Conservation (phyloP, 345 rosid species). For the Zanthoxylum bungeanum region DNA sequence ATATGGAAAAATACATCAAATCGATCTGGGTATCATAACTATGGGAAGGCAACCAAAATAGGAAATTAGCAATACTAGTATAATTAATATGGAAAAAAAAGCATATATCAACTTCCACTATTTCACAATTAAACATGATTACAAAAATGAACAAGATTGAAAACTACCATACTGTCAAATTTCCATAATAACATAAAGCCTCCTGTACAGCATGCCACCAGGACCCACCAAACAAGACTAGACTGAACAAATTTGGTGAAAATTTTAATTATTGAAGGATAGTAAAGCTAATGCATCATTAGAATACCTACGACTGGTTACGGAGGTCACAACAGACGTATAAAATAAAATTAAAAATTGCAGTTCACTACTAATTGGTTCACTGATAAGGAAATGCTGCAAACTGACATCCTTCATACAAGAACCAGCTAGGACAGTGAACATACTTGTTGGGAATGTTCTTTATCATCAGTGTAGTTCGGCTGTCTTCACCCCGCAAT, state of each 20-base stretch:
- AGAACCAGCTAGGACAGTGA: constrained; percentile 1
- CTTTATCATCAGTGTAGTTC: constrained; percentile 96
- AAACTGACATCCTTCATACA: neutral
- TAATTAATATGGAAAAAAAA: no score
- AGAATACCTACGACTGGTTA: neutral
- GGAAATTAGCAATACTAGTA: no score
- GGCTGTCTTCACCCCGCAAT: constrained; percentile 65
- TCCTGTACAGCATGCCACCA: no score
- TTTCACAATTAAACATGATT: neutral
- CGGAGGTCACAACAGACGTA: neutral
- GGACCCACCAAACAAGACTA: neutral
- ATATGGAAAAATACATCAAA: constrained; percentile 8
- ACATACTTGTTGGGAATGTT: constrained; percentile 96
- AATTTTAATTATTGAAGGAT: neutral
- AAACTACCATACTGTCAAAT: neutral
- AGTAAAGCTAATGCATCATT: constrained; percentile 4
- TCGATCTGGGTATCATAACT: no score
- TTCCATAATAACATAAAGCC: neutral
- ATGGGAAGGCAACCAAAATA: no score
- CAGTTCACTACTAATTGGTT: neutral
- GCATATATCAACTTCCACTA: neutral
- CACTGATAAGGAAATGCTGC: neutral
- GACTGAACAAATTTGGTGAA: neutral
- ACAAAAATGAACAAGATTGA: neutral
- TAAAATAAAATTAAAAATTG: neutral